Conservation (phyloP, 192 early-diverging fungal species). For the Umbelopsis ramanniana region DNA sequence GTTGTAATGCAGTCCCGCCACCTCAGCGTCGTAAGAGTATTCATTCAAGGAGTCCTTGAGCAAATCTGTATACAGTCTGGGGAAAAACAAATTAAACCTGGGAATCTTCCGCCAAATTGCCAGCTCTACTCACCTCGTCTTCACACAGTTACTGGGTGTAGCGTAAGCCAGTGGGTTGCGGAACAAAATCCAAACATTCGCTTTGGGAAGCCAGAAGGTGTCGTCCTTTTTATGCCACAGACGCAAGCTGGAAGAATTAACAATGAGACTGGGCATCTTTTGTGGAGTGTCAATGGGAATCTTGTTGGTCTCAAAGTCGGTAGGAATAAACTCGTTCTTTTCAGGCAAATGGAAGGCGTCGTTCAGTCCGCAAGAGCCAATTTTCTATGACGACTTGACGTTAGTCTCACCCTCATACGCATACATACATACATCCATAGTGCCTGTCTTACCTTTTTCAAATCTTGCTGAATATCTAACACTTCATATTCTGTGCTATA, state of each 20-base stretch:
- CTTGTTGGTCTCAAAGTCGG: slow-evolving; percentile 73
- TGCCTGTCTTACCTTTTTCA: slow-evolving; percentile 53
- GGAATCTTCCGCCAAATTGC: background rate
- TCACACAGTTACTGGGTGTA: slow-evolving; percentile 73
- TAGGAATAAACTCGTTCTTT: slow-evolving; percentile 88
- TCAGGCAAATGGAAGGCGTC: slow-evolving; percentile 50
- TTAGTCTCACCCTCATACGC: background rate
- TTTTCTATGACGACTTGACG: slow-evolving; percentile 25
- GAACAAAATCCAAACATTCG: slow-evolving; percentile 73
- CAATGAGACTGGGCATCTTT: slow-evolving; percentile 57
- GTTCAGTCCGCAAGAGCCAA: slow-evolving; percentile 30
- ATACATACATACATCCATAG: slow-evolving; percentile 42
- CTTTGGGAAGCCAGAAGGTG: slow-evolving; percentile 89
- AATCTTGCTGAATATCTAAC: slow-evolving; percentile 53
- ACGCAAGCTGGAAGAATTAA: slow-evolving; percentile 60
- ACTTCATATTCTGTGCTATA: slow-evolving; percentile 83
- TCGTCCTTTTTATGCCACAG: slow-evolving; percentile 97
- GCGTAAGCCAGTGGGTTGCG: slow-evolving; percentile 79
- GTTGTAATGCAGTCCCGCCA: slow-evolving; percentile 83
- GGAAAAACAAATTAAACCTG: background rate
- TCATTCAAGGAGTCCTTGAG: slow-evolving; percentile 86
- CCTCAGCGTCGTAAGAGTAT: slow-evolving; percentile 87
- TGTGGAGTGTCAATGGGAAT: slow-evolving; percentile 31
- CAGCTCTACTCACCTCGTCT: slow-evolving; percentile 42
- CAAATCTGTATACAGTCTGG: slow-evolving; percentile 72